Evolutionary conservation across 1,139 yeast genomes (phyloP).

Genomic region (Suhomyces anneliseae): DNA sequence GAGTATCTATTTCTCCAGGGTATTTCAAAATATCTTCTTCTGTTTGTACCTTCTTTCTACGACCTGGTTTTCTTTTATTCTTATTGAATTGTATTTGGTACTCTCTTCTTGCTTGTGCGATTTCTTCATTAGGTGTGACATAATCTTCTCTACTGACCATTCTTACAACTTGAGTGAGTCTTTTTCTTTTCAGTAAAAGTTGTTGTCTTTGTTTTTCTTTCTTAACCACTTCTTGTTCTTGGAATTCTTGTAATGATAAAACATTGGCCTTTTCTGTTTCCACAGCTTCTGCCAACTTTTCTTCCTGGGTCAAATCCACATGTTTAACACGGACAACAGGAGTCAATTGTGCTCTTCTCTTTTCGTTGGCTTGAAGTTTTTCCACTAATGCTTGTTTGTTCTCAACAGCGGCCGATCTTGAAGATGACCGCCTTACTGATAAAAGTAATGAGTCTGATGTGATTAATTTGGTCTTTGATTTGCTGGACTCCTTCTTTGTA

Average conservation of each 20-base stretch:
- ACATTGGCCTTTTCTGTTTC: slow-evolving; percentile 80
- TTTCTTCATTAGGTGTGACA: slow-evolving; percentile 54
- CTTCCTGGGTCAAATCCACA: slow-evolving; percentile 77
- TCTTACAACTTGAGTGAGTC: slow-evolving; percentile 57
- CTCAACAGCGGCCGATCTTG: slow-evolving; percentile 75
- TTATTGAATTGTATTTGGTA: slow-evolving; percentile 29
- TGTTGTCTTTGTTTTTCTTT: slow-evolving; percentile 76
- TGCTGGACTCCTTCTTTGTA: slow-evolving; percentile 14
- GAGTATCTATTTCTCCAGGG: slow-evolving; percentile 42
- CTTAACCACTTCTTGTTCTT: slow-evolving; percentile 81
- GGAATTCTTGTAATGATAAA: slow-evolving; percentile 69
- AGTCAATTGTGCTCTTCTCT: slow-evolving; percentile 52
- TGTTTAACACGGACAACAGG: slow-evolving; percentile 46
- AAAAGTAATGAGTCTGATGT: slow-evolving; percentile 51
- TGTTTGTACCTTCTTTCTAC: slow-evolving; percentile 28
- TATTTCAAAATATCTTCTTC: slow-evolving; percentile 15
- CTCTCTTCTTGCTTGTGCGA: slow-evolving; percentile 42
- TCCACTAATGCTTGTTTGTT: slow-evolving; percentile 78
- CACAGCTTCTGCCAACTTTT: slow-evolving; percentile 78
- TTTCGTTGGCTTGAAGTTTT: slow-evolving; percentile 69
- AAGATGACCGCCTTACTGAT: slow-evolving; percentile 66
- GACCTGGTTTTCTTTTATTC: slow-evolving; percentile 41
- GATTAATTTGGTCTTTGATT: slow-evolving; percentile 19
- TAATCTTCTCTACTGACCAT: slow-evolving; percentile 42
- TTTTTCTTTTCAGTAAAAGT: slow-evolving; percentile 62